Evolutionary conservation across 768 basidiomycete species (phyloP), one percentile per base, ranked within the genome.

Genomic region (Lyophyllum atratum): DNA sequence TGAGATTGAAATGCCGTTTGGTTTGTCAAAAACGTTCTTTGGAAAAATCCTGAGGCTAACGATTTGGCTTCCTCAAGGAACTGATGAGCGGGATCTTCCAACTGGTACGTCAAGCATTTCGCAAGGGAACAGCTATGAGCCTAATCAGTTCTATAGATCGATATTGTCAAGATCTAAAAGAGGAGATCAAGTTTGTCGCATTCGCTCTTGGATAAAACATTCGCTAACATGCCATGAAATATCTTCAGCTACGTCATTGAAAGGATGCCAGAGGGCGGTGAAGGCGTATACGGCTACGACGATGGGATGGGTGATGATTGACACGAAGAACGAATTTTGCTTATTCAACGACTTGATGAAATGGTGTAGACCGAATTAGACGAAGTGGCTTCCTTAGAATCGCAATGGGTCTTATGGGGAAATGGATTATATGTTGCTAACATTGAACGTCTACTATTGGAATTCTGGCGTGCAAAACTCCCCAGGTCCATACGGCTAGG

Each of bases 1-100:
- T 58, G 87, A 93, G 71, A 93, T 96, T 62, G 95, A 97, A 71
- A 90, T 91, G 87, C 95, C 95, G 0, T 97, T 97, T 63, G 95
- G 93, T 88, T 59, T 46, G 78, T 70, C 24, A 44, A 22, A 52
- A 26, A 47, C 31, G 49, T n/a, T 8, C 31, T 28, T 25, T 8
- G 49, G 19, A 17, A 33, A 19, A n/a, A 17, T n/a, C n/a, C 50
- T 55, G 43, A 54, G 14, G 34, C 37, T 51, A 31, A 47, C 6
- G 2, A 24, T n/a, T 24, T 26, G 11, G n/a, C 25, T 33, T 34
- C n/a, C n/a, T 47, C 12, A 54, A 85, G 85, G 86, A 42, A 76
- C 75, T 55, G 89, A 92, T 65, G 74, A 80, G 5, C 76, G 80
- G 1, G 90, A 92, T 72, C 76, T 93, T 51, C 92, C 92, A 14